These are phyloP conservation scores for Diatrype stigma DNA, from an alignment of 2,329 filamentous ascomycete species.

Conservation along the genomic window DNA sequence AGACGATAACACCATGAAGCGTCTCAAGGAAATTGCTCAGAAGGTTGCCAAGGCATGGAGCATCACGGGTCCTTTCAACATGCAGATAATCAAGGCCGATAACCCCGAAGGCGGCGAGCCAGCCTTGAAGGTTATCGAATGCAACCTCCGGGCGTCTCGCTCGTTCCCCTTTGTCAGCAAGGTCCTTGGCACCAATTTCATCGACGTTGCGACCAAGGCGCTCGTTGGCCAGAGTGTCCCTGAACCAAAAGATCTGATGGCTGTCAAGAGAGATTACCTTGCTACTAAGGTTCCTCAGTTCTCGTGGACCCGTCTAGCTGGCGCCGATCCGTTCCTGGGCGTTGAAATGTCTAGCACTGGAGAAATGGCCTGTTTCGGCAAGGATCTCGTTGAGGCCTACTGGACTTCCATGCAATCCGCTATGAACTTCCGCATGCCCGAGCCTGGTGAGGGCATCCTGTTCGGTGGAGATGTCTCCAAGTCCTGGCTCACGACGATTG, in stretches of 20 bases:
- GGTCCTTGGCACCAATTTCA: slow-evolving; percentile 94
- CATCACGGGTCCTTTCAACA: slow-evolving; percentile 98
- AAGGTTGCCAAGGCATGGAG: slow-evolving; percentile 97
- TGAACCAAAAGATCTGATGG: slow-evolving; percentile 83
- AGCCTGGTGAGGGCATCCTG: slow-evolving; percentile 90
- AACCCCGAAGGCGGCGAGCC: slow-evolving; percentile 70
- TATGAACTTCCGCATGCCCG: slow-evolving; percentile 98
- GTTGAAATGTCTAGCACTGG: slow-evolving; percentile 97
- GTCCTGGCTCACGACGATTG: slow-evolving; percentile 70
- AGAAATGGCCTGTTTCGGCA: slow-evolving; percentile 98
- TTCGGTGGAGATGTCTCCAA: slow-evolving; percentile 80
- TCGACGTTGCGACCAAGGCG: slow-evolving; percentile 90
- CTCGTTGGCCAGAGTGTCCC: slow-evolving; percentile 83
- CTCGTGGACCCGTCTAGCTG: slow-evolving; percentile 96
- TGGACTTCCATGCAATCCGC: slow-evolving; percentile 94
- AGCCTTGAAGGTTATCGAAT: slow-evolving; percentile 92
- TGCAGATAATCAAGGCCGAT: slow-evolving; percentile 97
- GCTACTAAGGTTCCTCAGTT: slow-evolving; percentile 99
- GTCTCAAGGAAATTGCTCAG: slow-evolving; percentile 90
- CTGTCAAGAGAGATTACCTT: slow-evolving; percentile 80
- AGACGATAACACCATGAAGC: slow-evolving; percentile 71
- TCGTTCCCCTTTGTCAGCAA: slow-evolving; percentile 99
- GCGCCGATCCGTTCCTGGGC: slow-evolving; percentile 93
- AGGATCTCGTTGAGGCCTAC: slow-evolving; percentile 93
- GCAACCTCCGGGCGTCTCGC: slow-evolving; percentile 93